Conservation (phyloP, 2,329 filamentous ascomycete genomes). For the Pestalotiopsis sp. region DNA sequence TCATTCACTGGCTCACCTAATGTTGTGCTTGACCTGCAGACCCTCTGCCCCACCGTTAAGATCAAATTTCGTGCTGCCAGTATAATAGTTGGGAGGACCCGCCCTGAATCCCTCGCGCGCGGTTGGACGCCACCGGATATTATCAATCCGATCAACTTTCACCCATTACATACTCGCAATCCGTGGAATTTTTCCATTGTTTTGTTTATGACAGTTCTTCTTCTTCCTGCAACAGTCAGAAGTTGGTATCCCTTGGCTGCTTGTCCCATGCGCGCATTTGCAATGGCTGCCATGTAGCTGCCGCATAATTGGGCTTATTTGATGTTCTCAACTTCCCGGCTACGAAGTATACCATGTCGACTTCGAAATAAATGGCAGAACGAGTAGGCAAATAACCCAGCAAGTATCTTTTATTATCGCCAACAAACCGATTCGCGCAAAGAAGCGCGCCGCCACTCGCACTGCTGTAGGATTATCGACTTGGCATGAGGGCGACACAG, state of each 20-base stretch:
- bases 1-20: slow-evolving; percentile 26
- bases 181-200: background rate
- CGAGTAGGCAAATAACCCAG: background rate
- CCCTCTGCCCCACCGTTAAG: slow-evolving; percentile 21
- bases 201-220: background rate
- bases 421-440: background rate
- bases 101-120: background rate
- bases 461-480: background rate
- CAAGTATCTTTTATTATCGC: background rate
- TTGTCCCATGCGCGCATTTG: background rate
- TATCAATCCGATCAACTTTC: background rate
- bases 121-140: slow-evolving; percentile 8
- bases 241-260: background rate
- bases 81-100: background rate
- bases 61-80: background rate
- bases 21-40: slow-evolving; percentile 20
- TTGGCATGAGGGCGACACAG: background rate
- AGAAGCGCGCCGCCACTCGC: background rate
- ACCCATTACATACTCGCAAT: background rate
- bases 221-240: background rate
- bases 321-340: background rate
- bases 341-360: background rate
- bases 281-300: background rate
- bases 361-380: background rate
- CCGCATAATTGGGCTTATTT: background rate